A percentile compares a stretch with the other conserved stretches of the same genome.
phyloP scores from a whole-genome alignment of 441 rosid genomes.

The Adansonia gregorii region DNA sequence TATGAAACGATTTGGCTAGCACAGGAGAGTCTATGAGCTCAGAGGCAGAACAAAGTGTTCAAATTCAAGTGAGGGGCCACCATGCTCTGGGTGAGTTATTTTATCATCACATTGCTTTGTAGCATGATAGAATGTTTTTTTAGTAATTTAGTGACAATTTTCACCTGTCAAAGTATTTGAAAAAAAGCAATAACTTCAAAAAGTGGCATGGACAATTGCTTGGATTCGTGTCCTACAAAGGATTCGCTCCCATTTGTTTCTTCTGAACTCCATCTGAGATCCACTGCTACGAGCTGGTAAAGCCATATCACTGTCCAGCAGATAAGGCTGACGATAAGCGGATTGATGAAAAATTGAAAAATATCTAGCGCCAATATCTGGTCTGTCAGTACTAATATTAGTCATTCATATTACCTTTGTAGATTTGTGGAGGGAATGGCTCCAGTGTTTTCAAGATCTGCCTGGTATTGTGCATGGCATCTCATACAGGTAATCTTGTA shows the following conservation, averaged over 20 bases:
- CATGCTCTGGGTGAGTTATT: constrained; percentile 84
- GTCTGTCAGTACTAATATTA: constrained; percentile 14
- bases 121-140: background rate
- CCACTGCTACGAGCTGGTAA: background rate
- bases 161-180: background rate
- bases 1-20: constrained; percentile 27
- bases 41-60: constrained; percentile 79
- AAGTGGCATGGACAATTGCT: background rate
- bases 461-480: constrained; percentile 99
- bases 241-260: background rate
- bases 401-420: constrained; percentile 15
- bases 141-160: background rate
- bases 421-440: constrained; percentile 99
- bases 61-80: constrained; percentile 80
- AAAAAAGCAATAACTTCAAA: background rate
- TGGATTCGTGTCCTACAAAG: background rate
- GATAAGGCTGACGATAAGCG: background rate
- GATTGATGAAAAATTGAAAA: constrained; percentile 6
- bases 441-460: constrained; percentile 92
- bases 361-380: background rate
- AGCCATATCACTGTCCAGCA: background rate
- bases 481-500: constrained; percentile 74
- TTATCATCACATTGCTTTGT: background rate
- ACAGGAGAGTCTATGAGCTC: constrained; percentile 79
- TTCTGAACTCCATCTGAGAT: background rate